These are phyloP conservation scores for Yamadazyma kitorensis DNA, from an alignment of 805 yeast genomes.

Conservation along the genomic window DNA sequence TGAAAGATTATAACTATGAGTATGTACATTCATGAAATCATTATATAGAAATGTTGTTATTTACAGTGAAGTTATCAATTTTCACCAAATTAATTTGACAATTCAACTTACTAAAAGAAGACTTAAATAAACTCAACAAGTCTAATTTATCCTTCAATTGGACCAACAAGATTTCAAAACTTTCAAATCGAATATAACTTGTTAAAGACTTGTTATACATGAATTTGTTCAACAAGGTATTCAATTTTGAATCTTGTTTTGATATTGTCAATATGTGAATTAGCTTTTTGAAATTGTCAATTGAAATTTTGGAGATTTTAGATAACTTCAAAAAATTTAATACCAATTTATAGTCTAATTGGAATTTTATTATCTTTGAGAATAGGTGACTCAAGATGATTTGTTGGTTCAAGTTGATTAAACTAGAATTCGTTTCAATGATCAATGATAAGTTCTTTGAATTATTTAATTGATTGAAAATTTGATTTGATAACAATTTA, in stretches of 20 bases:
- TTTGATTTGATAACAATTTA: no score
- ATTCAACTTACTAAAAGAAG: conserved; percentile 20
- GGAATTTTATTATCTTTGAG: no score
- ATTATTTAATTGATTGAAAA: no score
- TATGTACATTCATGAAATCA: conserved; percentile 7
- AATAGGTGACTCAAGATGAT: no score
- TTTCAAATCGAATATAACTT: conserved; percentile 27
- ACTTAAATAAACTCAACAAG: conserved; percentile 21
- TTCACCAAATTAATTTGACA: conserved; percentile 20
- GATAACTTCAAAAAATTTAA: no score
- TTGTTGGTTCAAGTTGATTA: conserved; percentile 12
- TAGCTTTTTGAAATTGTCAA: conserved; percentile 20
- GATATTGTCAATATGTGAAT: conserved; percentile 24
- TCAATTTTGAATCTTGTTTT: conserved; percentile 21
- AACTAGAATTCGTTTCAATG: no score
- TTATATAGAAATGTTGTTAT: conserved; percentile 5
- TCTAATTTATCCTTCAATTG: conserved; percentile 17
- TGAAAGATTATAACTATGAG: no score
- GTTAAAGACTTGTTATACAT: conserved; percentile 9
- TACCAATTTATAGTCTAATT: no score
- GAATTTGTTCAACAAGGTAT: conserved; percentile 24
- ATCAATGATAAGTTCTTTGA: no score
- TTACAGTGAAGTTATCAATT: conserved; percentile 3
- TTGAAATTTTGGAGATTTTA: conserved; percentile 19
- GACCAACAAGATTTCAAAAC: conserved; percentile 23